Percentiles rank a stretch among this genome's conserved stretches.
phyloP scores from a whole-genome alignment of 2,329 filamentous ascomycete genomes.

The Colletotrichum sp. region DNA sequence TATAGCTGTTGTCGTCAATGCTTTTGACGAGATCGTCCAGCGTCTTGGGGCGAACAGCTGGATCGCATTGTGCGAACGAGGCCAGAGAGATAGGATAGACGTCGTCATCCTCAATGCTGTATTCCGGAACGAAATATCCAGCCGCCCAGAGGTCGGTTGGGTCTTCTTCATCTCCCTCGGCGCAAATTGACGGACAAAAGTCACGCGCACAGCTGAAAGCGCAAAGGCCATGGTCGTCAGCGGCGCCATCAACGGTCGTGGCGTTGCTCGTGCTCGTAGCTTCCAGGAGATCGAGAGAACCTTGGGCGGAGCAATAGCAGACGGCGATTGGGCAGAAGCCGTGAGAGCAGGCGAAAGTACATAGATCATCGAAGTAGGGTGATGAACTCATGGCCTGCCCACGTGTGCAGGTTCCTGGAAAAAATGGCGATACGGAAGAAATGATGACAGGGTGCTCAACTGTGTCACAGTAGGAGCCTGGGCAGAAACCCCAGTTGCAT shows the following conservation, averaged over 20 bases:
- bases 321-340: neutral
- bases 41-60: neutral
- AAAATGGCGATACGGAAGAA: neutral
- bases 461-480: neutral
- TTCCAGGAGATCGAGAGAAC: fast-evolving
- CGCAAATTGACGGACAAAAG: neutral
- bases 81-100: neutral
- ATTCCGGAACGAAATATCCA: neutral
- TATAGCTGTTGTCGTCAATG: fast-evolving
- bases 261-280: neutral
- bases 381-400: neutral
- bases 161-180: too few relatives aligned
- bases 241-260: fast-evolving
- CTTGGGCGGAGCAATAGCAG: neutral
- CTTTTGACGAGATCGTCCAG: neutral
- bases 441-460: neutral
- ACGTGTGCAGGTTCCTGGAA: neutral
- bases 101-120: neutral
- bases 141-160: neutral
- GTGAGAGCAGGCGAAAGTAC: neutral
- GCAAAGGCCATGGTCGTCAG: neutral
- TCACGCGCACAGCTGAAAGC: neutral
- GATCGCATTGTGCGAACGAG: neutral
- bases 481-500: neutral
- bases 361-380: fast-evolving